Evolutionary conservation across 805 yeast species (phyloP).

Genomic region (Maudiozyma barnettii): DNA sequence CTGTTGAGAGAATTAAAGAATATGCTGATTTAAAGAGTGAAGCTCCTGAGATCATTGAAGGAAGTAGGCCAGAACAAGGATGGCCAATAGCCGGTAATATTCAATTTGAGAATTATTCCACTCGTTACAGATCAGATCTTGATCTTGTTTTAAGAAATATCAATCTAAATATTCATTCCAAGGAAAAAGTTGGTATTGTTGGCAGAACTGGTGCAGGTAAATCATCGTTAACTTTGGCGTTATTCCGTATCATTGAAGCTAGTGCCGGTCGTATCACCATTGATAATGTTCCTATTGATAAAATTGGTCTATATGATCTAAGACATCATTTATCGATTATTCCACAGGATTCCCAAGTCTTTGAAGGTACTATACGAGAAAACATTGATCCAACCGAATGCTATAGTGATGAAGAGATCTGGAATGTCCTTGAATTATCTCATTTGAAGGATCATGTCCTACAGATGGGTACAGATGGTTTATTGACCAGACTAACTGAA

Average conservation of each 20-base stretch:
- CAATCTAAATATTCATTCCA: conserved; percentile 50
- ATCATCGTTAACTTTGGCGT: conserved; percentile 72
- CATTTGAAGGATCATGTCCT: conserved; percentile 62
- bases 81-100: conserved; percentile 76
- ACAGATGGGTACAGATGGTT: conserved; percentile 44
- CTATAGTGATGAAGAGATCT: conserved; percentile 67
- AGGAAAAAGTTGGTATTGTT: conserved; percentile 88
- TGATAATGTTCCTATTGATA: conserved; percentile 57
- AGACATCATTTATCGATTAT: conserved; percentile 73
- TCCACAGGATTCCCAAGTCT: conserved; percentile 90
- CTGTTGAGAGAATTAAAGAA: conserved; percentile 90
- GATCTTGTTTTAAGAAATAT: conserved; percentile 70
- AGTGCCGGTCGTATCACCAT: conserved; percentile 60
- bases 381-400: conserved; percentile 75
- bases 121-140: conserved; percentile 73
- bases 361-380: conserved; percentile 77
- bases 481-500: conserved; percentile 49
- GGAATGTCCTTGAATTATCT: conserved; percentile 70
- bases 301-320: conserved; percentile 67
- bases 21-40: conserved; percentile 74
- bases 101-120: conserved; percentile 61
- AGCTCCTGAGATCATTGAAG: conserved; percentile 64
- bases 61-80: conserved; percentile 50
- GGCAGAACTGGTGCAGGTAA: conserved; percentile 98
- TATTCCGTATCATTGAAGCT: conserved; percentile 77